Conservation (phyloP, 306 rosid species). For the Prunus salicina region DNA sequence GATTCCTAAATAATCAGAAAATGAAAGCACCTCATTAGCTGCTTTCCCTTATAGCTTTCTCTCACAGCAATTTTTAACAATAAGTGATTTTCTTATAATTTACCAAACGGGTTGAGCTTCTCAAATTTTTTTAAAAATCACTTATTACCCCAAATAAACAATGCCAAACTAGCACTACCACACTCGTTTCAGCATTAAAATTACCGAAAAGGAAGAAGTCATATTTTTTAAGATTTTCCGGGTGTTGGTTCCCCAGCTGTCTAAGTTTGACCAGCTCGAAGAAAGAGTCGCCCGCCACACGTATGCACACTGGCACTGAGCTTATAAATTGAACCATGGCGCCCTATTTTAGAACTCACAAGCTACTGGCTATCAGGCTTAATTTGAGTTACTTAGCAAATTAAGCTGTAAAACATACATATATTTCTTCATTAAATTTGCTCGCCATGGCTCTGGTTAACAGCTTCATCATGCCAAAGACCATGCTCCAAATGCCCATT, state of each 20-base stretch:
- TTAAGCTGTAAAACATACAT: neutral
- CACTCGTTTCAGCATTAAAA: neutral
- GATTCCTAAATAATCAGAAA: no score
- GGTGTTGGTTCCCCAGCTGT: neutral
- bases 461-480: slow-evolving; percentile 3
- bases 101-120: no score
- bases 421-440: neutral
- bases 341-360: neutral
- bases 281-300: neutral
- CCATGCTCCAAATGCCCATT: neutral
- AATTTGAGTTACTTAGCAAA: neutral
- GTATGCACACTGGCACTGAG: neutral
- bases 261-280: neutral
- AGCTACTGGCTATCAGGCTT: neutral
- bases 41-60: no score
- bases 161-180: no score
- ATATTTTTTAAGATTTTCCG: neutral
- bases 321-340: slow-evolving; percentile 4
- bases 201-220: neutral
- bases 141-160: no score
- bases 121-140: no score
- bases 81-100: no score
- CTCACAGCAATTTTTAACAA: no score
- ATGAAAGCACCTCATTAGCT: no score
- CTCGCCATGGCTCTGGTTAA: neutral